A percentile compares a stretch with the other conserved stretches of the same genome.
Evolutionary conservation across 495 filamentous ascomycete genomes (phyloP).

Genomic region (Hamigera avellanea): DNA sequence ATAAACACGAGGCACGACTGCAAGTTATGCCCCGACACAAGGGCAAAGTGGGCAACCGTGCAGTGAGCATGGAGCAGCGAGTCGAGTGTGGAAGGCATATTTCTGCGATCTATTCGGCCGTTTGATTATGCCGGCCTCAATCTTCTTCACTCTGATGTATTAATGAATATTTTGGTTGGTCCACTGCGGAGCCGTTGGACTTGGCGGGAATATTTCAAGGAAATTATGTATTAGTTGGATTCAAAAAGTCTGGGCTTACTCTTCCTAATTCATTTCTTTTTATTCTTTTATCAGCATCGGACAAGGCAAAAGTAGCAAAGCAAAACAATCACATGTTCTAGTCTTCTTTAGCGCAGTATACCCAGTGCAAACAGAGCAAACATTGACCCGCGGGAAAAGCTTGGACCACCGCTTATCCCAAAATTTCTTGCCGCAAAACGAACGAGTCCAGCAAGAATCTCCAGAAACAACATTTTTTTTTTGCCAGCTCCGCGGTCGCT

Average conservation of each 20-base stretch:
- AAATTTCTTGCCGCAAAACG: slow-evolving; percentile 13
- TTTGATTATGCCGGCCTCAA: slow-evolving; percentile 13
- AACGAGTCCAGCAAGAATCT: neutral
- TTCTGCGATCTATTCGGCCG: slow-evolving; percentile 61
- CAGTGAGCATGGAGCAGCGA: slow-evolving; percentile 69
- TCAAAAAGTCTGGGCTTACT: too few species aligned
- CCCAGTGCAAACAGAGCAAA: slow-evolving; percentile 1
- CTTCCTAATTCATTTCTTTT: too few species aligned
- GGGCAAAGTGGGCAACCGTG: slow-evolving; percentile 52
- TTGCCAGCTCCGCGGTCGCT: slow-evolving; percentile 2
- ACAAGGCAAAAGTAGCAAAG: too few species aligned
- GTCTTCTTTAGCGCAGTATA: too few species aligned
- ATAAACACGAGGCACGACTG: slow-evolving; percentile 59
- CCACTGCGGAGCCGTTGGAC: too few species aligned
- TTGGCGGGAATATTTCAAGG: too few species aligned
- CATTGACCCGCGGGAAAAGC: slow-evolving; percentile 21
- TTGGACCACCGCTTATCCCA: slow-evolving; percentile 35
- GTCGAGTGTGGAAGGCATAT: slow-evolving; percentile 79
- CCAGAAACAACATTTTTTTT: neutral
- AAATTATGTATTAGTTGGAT: too few species aligned
- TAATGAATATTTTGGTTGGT: slow-evolving; percentile 2
- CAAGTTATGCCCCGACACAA: slow-evolving; percentile 74
- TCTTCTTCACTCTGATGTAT: slow-evolving; percentile 10
- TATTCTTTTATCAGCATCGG: too few species aligned
- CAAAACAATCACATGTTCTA: too few species aligned